phyloP scores from a whole-genome alignment of 768 basidiomycete genomes.

The Infundibulicybe gibba region DNA sequence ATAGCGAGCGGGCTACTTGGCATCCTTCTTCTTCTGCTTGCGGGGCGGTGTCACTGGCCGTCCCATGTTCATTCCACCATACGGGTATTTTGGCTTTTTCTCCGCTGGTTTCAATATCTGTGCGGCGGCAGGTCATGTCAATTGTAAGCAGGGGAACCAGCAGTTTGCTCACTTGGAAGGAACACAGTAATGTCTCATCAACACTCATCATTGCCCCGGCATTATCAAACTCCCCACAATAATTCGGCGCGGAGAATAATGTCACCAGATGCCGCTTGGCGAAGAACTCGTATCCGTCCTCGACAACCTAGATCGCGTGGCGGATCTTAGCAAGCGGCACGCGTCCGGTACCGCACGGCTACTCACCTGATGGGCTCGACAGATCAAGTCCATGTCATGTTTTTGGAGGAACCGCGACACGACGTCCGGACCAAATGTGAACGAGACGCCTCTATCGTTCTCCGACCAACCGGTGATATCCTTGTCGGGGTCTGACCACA shows the following conservation, averaged over 20 bases:
- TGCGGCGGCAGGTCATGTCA: background rate
- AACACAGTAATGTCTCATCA: conserved; percentile 94
- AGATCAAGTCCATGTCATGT: conserved; percentile 99
- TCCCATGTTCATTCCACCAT: conserved; percentile 82
- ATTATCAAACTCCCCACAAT: conserved; percentile 97
- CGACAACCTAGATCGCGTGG: conserved; percentile 71
- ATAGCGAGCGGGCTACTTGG: conserved; percentile 42
- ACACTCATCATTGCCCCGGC: conserved; percentile 99
- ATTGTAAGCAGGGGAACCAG: background rate
- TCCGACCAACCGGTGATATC: conserved; percentile 99
- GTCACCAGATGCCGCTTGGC: conserved; percentile 97
- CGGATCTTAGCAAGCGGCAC: conserved; percentile 4
- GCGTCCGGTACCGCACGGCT: background rate
- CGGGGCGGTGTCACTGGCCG: conserved; percentile 93
- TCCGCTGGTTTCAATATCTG: conserved; percentile 99
- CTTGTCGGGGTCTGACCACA: conserved; percentile 99
- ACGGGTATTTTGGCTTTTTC: conserved; percentile 94
- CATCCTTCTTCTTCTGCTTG: conserved; percentile 96
- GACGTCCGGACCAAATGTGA: conserved; percentile 98
- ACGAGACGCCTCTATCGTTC: conserved; percentile 98
- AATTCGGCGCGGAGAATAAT: conserved; percentile 94
- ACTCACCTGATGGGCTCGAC: conserved; percentile 93
- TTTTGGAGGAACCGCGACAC: conserved; percentile 98
- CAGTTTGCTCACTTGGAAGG: conserved; percentile 76
- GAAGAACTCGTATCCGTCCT: conserved; percentile 99